Evolutionary conservation across 129 eudicot genomes (phyloP), one percentile per base, ranked within the genome.

Genomic region (Sambucus nigra): DNA sequence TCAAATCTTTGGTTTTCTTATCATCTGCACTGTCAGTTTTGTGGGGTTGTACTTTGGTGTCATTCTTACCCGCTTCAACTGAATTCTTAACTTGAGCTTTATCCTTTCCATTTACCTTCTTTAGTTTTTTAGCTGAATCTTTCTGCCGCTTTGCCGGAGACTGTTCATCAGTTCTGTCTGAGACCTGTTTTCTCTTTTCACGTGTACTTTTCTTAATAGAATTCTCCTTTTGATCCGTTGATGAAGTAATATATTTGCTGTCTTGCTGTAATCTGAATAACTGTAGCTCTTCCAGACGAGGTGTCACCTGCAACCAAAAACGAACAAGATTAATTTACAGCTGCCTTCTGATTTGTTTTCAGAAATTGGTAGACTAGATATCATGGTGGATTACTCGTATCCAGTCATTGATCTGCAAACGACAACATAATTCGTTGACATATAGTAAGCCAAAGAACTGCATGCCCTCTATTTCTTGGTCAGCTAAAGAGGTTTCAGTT

Each of bases 211-310:
- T 82, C 69, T 63, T 82, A 19, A 57, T 27, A 17, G 78, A 5
- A 53, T 33, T 78, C 29, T 77, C 94, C 33, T 47, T 72, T 28
- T 74, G 67, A 46, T 76, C 87, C 16, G 75, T 54, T 69, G 80
- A 60, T n/a, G 56, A 20, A 51, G 47, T 49, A 59, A 66, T 33
- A 69, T 9, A 60, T 72, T 76, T 76, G 77, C 67, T 66, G 59
- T 85, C 98, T 69, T 91, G 87, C 66, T 79, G 95, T 66, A 66
- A 45, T 61, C 75, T 81, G 53, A 81, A 91, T 24, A 91, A 57
- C 71, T 76, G 98, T 47, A 91, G 78, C 68, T 91, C 98, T 70
- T 75, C 86, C 40, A 91, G 77, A 51, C 98, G 86, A 67, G 95
- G 95, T 57, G 86, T 53, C 61, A 85, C 95, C 98, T 91, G 71